phyloP scores from a whole-genome alignment of 2,329 filamentous ascomycete genomes.

The Ophiocordyceps australis region DNA sequence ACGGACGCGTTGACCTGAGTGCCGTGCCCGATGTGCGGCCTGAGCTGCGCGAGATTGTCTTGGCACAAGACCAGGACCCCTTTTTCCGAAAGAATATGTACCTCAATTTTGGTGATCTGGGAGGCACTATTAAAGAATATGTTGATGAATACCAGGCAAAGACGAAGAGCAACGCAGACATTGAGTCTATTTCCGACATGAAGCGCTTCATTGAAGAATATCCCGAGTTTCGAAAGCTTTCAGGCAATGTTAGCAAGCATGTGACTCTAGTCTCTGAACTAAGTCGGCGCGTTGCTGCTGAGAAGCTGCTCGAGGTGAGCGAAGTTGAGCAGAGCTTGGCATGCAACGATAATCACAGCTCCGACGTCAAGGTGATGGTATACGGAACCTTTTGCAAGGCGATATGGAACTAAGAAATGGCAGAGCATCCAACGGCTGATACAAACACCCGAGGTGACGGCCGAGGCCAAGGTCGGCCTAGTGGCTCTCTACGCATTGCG shows the following conservation, averaged over 20 bases:
- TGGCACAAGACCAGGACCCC: slow-evolving; percentile 92
- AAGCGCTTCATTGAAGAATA: slow-evolving; percentile 99
- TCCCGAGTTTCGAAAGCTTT: slow-evolving; percentile 90
- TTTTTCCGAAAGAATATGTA: slow-evolving; percentile 99
- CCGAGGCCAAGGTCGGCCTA: slow-evolving; percentile 72
- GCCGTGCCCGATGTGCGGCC: slow-evolving; percentile 69
- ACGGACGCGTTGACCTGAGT: slow-evolving; percentile 81
- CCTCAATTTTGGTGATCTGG: slow-evolving; percentile 88
- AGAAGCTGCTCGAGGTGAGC: slow-evolving; percentile 85
- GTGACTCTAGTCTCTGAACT: slow-evolving; percentile 91
- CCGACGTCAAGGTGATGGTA: slow-evolving; percentile 62
- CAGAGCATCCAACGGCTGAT: slow-evolving; percentile 76
- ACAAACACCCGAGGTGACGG: slow-evolving; percentile 56
- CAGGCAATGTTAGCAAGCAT: slow-evolving; percentile 96
- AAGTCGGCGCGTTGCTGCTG: slow-evolving; percentile 68
- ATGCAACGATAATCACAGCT: slow-evolving; percentile 87
- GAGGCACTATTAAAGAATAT: slow-evolving; percentile 94
- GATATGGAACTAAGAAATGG: neutral
- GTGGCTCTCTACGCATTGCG: slow-evolving; percentile 90
- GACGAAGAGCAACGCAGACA: slow-evolving; percentile 89
- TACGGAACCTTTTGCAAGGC: no score
- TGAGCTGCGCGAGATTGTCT: slow-evolving; percentile 81
- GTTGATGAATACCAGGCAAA: slow-evolving; percentile 96
- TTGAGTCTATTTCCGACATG: slow-evolving; percentile 97
- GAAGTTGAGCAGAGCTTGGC: slow-evolving; percentile 93